phyloP scores from a whole-genome alignment of 164 flowering plant species.

The Vitis amurensis region DNA sequence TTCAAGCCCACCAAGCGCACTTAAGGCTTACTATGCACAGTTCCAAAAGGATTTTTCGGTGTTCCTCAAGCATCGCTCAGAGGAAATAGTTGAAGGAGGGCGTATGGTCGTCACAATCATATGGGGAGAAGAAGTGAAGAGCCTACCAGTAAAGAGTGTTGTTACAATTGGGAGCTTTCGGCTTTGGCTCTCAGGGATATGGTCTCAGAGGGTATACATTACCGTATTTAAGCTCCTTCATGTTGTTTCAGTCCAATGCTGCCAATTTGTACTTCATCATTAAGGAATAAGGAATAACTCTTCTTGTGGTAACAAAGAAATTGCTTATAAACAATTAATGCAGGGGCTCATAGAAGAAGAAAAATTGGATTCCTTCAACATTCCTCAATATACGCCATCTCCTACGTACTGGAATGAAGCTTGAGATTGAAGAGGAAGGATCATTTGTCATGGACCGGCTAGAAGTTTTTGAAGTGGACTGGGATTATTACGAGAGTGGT shows the following conservation, averaged over 20 bases:
- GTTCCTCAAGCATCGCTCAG: neutral
- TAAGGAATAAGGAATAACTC: too few relatives aligned
- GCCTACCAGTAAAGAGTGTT: constrained; percentile 6
- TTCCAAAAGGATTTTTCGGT: neutral
- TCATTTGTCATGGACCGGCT: neutral
- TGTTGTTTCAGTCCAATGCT: too few relatives aligned
- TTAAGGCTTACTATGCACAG: neutral
- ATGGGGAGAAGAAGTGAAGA: neutral
- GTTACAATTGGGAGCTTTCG: too few relatives aligned
- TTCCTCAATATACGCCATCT: neutral
- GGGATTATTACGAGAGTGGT: neutral
- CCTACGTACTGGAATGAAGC: too few relatives aligned
- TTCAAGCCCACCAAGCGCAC: too few relatives aligned
- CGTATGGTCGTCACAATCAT: neutral
- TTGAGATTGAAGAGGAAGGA: constrained; percentile 3
- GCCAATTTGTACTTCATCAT: too few relatives aligned
- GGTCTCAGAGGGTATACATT: too few relatives aligned
- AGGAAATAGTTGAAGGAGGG: neutral
- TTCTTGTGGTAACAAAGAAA: neutral
- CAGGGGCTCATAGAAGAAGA: constrained; percentile 4
- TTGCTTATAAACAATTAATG: neutral
- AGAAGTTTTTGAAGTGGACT: neutral
- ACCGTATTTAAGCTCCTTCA: too few relatives aligned
- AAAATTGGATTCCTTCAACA: constrained; percentile 5
- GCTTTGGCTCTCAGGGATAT: too few relatives aligned